Evolutionary conservation across 78 protist genomes (phyloP), one percentile per base, ranked within the genome.

Genomic region (Diacronema lutheri): DNA sequence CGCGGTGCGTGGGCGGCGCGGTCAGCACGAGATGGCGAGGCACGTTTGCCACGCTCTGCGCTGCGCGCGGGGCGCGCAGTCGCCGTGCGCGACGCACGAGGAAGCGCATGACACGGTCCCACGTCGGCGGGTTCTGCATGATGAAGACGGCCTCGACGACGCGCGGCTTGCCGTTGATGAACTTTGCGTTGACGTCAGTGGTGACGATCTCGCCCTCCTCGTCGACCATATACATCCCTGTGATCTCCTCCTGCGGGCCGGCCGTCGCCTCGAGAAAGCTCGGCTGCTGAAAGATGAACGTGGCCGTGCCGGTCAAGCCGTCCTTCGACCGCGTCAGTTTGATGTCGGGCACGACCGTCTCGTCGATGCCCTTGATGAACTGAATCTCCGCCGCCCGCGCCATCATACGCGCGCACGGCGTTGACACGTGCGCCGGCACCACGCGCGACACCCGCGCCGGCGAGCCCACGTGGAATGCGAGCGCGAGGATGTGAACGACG

Each of bases 41-140:
- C 50, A 3, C 16, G 16, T 44, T 3, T 3, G 3, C 16, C 50
- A 7, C 50, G 50, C 16, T 3, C 16, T 7, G 50, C 50, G 50
- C 50, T 44, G 50, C 50, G 50, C 7, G 16, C 16, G 16, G 50
- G 50, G 50, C 50, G 50, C 16, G 7, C 16, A 3, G 50, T 3
- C 50, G 50, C 16, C 16, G 16, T 3, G 7, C 50, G 50, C 50
- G 50, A 7, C 50, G 50, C 50, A 44, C 50, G 56, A 69, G 12
- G 55, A 69, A 69, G 11, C 77, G 77, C 77, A 69, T 69, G 31
- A 69, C 12, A 0, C 77, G 46, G n/a, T 69, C 77, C 77, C 77
- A 69, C 77, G 31, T 0, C 74, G 29, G 41, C 46, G 44, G 21
- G 0, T 46, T n/a, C 31, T 11, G 21, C 77, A 69, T 37, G 16